Evolutionary conservation across 331 rosid genomes (phyloP).

Genomic region (Malus hybrid): DNA sequence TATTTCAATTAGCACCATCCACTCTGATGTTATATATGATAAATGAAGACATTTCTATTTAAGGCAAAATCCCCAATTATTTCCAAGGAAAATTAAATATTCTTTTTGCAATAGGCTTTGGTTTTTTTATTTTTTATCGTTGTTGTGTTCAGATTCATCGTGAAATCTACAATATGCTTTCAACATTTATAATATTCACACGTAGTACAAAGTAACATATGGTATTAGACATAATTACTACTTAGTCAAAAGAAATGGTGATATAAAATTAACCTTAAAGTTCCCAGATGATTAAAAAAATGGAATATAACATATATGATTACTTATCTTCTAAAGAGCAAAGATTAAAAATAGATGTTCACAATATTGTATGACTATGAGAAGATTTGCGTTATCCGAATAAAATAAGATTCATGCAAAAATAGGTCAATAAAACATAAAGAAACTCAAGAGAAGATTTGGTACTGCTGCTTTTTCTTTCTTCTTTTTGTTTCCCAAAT

Average conservation of each 20-base stretch:
- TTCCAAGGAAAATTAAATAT: too few species aligned
- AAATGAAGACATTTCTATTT: neutral
- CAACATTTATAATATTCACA: neutral
- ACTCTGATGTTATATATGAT: neutral
- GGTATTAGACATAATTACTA: neutral
- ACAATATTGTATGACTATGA: neutral
- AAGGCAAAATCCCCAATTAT: neutral
- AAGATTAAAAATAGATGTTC: neutral
- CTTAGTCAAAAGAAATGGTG: neutral
- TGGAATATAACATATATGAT: neutral
- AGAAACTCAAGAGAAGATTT: slow-evolving; percentile 53
- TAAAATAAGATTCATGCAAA: neutral
- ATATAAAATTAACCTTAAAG: neutral
- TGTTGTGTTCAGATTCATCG: neutral
- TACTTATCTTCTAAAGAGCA: neutral
- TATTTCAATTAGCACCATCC: neutral
- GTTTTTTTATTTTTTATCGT: neutral
- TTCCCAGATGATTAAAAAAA: neutral
- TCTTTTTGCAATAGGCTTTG: too few species aligned
- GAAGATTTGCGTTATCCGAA: neutral
- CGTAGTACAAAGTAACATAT: neutral
- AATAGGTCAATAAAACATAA: slow-evolving; percentile 28
- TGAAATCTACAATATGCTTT: neutral
- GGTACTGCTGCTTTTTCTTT: slow-evolving; percentile 52
- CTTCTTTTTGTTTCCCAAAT: slow-evolving; percentile 29